These are phyloP conservation scores for Pyricularia sp. DNA, from an alignment of 2,329 filamentous ascomycete genomes.

Conservation along the genomic window DNA sequence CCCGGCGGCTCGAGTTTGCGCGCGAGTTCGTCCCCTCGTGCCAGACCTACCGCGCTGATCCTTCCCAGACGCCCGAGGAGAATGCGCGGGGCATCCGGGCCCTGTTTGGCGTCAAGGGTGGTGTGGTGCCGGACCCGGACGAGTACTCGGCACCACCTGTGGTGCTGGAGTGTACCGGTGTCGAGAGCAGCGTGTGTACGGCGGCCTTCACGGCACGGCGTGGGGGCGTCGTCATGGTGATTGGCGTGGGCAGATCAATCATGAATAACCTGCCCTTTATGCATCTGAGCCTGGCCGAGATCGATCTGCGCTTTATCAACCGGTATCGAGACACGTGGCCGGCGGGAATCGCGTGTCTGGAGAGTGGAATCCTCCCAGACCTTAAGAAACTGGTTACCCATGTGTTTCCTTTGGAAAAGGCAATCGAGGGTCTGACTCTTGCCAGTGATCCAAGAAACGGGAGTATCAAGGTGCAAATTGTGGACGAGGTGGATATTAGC, in stretches of 20 bases:
- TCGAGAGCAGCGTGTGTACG: slow-evolving; percentile 53
- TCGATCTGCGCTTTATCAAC: slow-evolving; percentile 62
- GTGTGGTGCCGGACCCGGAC: slow-evolving; percentile 15
- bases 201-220: slow-evolving; percentile 46
- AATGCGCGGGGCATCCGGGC: slow-evolving; percentile 42
- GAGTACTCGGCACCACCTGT: slow-evolving; percentile 49
- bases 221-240: slow-evolving; percentile 52
- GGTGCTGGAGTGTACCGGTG: slow-evolving; percentile 56
- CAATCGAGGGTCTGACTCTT: slow-evolving; percentile 46
- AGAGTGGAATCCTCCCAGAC: slow-evolving; percentile 45
- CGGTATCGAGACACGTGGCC: slow-evolving; percentile 64
- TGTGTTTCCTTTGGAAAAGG: slow-evolving; percentile 51
- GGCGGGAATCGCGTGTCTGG: slow-evolving; percentile 50
- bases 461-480: slow-evolving; percentile 52
- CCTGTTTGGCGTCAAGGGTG: slow-evolving; percentile 34
- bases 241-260: slow-evolving; percentile 50
- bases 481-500: slow-evolving; percentile 31
- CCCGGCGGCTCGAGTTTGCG: slow-evolving; percentile 45
- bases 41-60: slow-evolving; percentile 43
- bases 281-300: slow-evolving; percentile 56
- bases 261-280: slow-evolving; percentile 62
- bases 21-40: slow-evolving; percentile 44
- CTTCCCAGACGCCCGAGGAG: slow-evolving; percentile 30
- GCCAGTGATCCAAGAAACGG: slow-evolving; percentile 40
- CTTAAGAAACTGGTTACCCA: slow-evolving; percentile 55